These are phyloP conservation scores for Fusarium palustre DNA, from an alignment of 2,329 filamentous ascomycete genomes.

Conservation along the genomic window DNA sequence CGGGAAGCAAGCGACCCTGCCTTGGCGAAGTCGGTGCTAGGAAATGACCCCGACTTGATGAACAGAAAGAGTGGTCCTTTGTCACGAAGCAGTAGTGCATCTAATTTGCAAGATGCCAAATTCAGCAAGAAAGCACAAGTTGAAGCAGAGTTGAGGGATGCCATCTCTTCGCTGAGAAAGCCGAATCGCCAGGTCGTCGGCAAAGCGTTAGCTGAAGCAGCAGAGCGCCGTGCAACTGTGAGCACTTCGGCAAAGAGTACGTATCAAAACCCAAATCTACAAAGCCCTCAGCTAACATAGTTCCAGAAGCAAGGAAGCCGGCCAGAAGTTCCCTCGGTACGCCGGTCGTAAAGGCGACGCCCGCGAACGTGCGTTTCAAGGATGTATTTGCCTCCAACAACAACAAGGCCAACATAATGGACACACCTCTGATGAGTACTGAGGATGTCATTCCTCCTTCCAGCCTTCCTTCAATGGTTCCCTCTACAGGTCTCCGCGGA, in stretches of 20 bases:
- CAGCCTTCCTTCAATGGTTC: conserved; percentile 54
- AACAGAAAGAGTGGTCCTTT: conserved; percentile 57
- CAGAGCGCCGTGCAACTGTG: conserved; percentile 68
- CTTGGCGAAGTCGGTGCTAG: conserved; percentile 62
- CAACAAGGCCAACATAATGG: conserved; percentile 41
- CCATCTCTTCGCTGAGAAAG: conserved; percentile 78
- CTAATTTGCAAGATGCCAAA: conserved; percentile 66
- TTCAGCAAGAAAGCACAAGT: conserved; percentile 74
- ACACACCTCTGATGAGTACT: conserved; percentile 38
- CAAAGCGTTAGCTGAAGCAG: conserved; percentile 73
- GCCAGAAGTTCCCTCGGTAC: conserved; percentile 53
- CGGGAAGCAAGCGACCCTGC: conserved; percentile 73
- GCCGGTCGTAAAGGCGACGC: conserved; percentile 68
- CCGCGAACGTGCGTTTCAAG: conserved; percentile 65
- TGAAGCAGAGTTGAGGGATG: conserved; percentile 77
- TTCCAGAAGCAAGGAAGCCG: conserved; percentile 65
- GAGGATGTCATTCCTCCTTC: conserved; percentile 54
- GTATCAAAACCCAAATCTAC: conserved; percentile 37
- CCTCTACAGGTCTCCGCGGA: conserved; percentile 56
- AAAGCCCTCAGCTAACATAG: conserved; percentile 47
- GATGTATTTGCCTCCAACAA: conserved; percentile 57
- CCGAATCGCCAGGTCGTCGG: conserved; percentile 79
- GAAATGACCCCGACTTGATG: conserved; percentile 51
- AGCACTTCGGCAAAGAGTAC: conserved; percentile 62
- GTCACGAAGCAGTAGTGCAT: conserved; percentile 60